Base-by-base conservation (phyloP, 768 basidiomycete genomes). In the Phaeotremella fagi region DNA sequence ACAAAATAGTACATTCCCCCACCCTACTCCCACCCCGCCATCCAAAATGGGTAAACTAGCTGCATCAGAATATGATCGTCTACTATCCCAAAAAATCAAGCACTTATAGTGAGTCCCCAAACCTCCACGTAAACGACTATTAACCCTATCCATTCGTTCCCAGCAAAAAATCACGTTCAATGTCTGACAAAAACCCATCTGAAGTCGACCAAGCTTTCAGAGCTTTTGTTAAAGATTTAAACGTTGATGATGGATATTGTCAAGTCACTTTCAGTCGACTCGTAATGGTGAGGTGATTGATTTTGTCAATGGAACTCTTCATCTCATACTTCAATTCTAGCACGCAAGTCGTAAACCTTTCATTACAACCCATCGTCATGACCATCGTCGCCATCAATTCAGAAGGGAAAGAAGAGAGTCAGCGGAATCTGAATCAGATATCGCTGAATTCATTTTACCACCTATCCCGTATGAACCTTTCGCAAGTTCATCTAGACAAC, bases 31-130 rank as follows among this genome's bases (percentile, higher is more conserved):
- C n/a, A n/a, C n/a, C n/a, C n/a, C n/a, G n/a, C n/a, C n/a, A 38
- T n/a, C 26, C 46, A 53, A 11, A 12, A 68, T 68, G 66, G 66
- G 66, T 18, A 52, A 57, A 35, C 64, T 62, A 62, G 38, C 56
- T 4, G 28, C 59, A 25, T 25, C 36, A 12, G 54, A 68, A 35
- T 64, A 54, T 44, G 62, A 64, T 28, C 48, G 57, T 3, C 48
- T 60, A 3, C 29, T 60, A 27, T 35, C 50, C 23, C 12, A n/a
- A 12, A 68, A 68, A 29, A 26, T 68, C 25, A 54, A 50, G 24
- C 3, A 26, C 22, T 46, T 68, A 3, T 62, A 55, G 66, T 68
- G 42, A 54, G 66, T 62, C 4, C 4, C n/a, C 7, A 28, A 43
- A 11, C 15, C 20, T 41, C 23, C 7, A 41, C 11, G 9, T 41